These are phyloP conservation scores for Lyophyllum shimeji DNA, from an alignment of 768 basidiomycete genomes.

Conservation along the genomic window DNA sequence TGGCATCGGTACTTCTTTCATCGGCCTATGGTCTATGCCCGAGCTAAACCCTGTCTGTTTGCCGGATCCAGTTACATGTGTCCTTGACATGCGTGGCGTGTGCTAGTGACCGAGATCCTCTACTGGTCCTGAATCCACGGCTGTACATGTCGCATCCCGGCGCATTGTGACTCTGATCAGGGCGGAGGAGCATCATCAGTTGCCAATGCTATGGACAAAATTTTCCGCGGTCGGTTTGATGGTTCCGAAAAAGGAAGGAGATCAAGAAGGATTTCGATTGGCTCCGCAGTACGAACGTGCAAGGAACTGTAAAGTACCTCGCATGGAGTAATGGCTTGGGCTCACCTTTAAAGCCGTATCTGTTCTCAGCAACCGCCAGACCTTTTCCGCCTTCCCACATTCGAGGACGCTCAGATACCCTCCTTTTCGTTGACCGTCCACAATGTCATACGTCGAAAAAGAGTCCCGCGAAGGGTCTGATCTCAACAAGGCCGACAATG, in stretches of 20 bases:
- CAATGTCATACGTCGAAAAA: slow-evolving; percentile 37
- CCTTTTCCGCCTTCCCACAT: slow-evolving; percentile 1
- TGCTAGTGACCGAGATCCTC: no score
- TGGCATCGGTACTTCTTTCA: not conserved
- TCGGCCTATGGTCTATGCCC: not conserved
- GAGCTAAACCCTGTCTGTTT: not conserved
- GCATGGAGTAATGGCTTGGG: not conserved
- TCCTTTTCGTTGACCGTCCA: slow-evolving; percentile 3
- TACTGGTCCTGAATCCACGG: no score
- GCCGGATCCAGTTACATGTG: not conserved
- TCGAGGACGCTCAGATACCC: slow-evolving; percentile 2
- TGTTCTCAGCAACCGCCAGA: not conserved
- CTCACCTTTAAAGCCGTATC: slow-evolving; percentile 4
- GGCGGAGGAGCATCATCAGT: not conserved
- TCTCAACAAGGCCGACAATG: slow-evolving; percentile 26
- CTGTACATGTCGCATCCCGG: no score
- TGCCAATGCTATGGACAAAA: not conserved
- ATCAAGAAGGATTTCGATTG: slow-evolving; percentile 23
- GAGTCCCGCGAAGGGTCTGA: slow-evolving; percentile 32
- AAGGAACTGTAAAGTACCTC: slow-evolving; percentile 8
- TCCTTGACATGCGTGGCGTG: not conserved
- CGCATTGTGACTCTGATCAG: not conserved
- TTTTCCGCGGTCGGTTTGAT: not conserved
- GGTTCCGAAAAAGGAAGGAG: slow-evolving; percentile 11
- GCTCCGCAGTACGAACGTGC: slow-evolving; percentile 33